These are phyloP conservation scores for Saposhnikovia divaricata DNA, from an alignment of 129 eudicot species.

Conservation along the genomic window DNA sequence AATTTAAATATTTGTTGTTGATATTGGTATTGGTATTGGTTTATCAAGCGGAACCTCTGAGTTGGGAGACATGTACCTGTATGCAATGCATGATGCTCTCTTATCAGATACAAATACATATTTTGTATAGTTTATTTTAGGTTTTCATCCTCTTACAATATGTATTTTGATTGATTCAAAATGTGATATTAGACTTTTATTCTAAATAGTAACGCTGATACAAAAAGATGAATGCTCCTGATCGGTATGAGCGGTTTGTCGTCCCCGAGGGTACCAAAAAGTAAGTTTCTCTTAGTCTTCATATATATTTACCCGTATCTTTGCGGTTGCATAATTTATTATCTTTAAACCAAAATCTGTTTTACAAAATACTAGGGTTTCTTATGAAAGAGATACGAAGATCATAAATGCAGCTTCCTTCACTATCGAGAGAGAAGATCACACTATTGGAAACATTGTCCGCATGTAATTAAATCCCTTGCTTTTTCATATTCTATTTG, in stretches of 20 bases:
- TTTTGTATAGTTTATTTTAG: background rate
- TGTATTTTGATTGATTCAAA: background rate
- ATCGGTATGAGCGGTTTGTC: constrained; percentile 83
- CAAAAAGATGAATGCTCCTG: constrained; percentile 69
- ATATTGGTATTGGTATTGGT: too few species aligned
- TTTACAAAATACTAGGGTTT: constrained; percentile 49
- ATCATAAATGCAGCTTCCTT: constrained; percentile 89
- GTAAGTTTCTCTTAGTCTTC: constrained; percentile 29
- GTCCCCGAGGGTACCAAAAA: constrained; percentile 84
- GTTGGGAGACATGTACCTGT: background rate
- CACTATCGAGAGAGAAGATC: constrained; percentile 92
- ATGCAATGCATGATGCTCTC: too few species aligned
- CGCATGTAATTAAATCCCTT: constrained; percentile 43
- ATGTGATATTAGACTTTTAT: background rate
- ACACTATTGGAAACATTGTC: constrained; percentile 85
- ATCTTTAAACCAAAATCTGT: background rate
- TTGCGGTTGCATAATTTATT: background rate
- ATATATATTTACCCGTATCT: background rate
- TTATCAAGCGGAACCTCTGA: background rate
- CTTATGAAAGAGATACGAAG: constrained; percentile 91
- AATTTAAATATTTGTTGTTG: too few species aligned
- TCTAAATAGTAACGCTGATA: background rate
- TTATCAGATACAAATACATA: too few species aligned
- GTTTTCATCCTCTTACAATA: background rate
- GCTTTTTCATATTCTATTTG: background rate